Conservation (phyloP, 2,329 filamentous ascomycete species). For the Calonectria ilicicola region DNA sequence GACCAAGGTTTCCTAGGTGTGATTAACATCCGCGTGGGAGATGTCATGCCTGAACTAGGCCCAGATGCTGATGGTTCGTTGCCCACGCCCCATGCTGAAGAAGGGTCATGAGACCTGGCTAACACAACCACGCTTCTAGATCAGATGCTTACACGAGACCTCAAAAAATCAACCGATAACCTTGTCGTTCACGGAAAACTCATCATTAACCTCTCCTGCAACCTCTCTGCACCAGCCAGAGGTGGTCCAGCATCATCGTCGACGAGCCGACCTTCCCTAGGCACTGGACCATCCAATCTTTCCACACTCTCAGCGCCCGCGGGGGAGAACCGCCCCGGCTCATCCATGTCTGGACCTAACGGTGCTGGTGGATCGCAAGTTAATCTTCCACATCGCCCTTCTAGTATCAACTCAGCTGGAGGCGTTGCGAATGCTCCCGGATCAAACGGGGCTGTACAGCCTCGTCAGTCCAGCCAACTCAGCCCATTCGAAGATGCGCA, state of each 20-base stretch:
- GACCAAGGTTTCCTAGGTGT: conserved; percentile 98
- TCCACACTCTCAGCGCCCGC: conserved; percentile 57
- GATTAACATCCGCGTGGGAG: conserved; percentile 95
- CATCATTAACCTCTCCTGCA: conserved; percentile 95
- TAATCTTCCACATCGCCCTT: conserved; percentile 59
- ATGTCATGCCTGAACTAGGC: conserved; percentile 86
- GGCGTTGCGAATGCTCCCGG: conserved; percentile 35
- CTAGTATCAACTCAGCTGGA: conserved; percentile 57
- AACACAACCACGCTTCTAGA: conserved; percentile 62
- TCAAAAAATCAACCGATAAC: conserved; percentile 98
- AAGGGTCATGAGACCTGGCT: conserved; percentile 43
- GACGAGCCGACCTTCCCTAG: conserved; percentile 60
- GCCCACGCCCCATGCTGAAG: conserved; percentile 11
- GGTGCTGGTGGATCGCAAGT: conserved; percentile 56
- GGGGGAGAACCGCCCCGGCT: conserved; percentile 63
- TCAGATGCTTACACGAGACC: conserved; percentile 97
- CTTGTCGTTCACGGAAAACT: conserved; percentile 97
- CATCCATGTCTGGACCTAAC: conserved; percentile 64
- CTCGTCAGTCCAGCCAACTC: conserved; percentile 61
- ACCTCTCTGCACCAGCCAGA: conserved; percentile 78
- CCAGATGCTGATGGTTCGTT: conserved; percentile 88
- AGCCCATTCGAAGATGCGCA: conserved; percentile 98
- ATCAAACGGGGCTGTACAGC: conserved; percentile 47
- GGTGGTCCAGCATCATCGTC: conserved; percentile 58
- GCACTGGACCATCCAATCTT: conserved; percentile 57